Percentiles rank a stretch among this genome's conserved stretches.
phyloP scores from a whole-genome alignment of 257 asterid genomes.

The Penstemon davidsonii region DNA sequence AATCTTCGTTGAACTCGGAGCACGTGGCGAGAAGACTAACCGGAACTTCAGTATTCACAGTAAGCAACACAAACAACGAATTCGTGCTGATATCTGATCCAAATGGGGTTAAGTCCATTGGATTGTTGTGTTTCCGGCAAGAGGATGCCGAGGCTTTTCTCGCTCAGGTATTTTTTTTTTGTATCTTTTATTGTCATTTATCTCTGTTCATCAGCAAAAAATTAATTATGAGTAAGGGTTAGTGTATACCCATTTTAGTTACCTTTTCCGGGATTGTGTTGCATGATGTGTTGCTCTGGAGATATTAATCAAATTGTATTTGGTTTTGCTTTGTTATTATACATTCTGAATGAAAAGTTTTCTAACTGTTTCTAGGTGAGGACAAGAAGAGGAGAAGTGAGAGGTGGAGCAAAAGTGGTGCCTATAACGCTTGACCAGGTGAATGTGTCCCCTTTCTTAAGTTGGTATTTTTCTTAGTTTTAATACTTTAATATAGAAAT shows the following conservation, averaged over 20 bases:
- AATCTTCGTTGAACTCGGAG: slow-evolving; percentile 46
- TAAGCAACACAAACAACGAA: slow-evolving; percentile 84
- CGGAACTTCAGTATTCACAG: slow-evolving; percentile 89
- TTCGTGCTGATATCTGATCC: slow-evolving; percentile 87
- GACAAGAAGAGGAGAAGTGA: slow-evolving; percentile 63
- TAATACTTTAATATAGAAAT: too few relatives aligned
- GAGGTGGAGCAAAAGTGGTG: slow-evolving; percentile 90
- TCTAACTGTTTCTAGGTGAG: slow-evolving; percentile 44
- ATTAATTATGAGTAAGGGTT: too few relatives aligned
- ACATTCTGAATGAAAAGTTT: background rate
- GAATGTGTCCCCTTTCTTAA: background rate
- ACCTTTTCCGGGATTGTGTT: background rate
- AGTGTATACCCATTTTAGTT: too few relatives aligned
- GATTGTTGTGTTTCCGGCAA: slow-evolving; percentile 85
- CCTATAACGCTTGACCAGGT: slow-evolving; percentile 96
- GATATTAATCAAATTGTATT: background rate
- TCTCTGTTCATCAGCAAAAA: too few relatives aligned
- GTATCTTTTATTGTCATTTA: background rate
- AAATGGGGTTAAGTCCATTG: slow-evolving; percentile 74
- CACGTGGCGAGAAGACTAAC: slow-evolving; percentile 71
- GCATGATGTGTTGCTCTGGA: background rate
- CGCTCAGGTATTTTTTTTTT: slow-evolving; percentile 63
- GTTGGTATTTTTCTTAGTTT: background rate
- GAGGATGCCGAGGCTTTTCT: slow-evolving; percentile 95
- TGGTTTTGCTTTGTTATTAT: background rate